Base-by-base conservation (phyloP, 2,329 filamentous ascomycete genomes). In the Stagonosporopsis tanaceti region DNA sequence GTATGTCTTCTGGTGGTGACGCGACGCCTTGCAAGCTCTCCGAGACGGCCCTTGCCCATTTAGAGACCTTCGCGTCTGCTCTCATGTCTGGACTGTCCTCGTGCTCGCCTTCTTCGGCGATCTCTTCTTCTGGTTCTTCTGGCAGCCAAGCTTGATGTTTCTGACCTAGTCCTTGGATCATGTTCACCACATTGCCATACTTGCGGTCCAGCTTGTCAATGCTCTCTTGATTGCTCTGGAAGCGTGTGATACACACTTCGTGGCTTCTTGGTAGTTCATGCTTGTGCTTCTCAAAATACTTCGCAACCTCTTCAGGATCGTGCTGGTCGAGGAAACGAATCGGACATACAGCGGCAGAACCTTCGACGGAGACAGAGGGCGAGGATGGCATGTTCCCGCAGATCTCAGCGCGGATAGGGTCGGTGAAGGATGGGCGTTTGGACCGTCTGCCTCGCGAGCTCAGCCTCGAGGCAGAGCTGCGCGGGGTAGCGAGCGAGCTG, bases 211-310 rank as follows among this genome's bases (percentile, higher is more conserved):
- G 82, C 77, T 96, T 91, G 64, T 88, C 87, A 71, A 96, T 91
- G 70, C 93, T 91, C 62, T 90, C 86, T 67, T 94, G 89, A 70
- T 93, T 94, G 76, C 87, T 89, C 77, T 96, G 92, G 73, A 97
- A 97, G 55, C 93, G 87, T 70, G 91, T 89, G 59, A 98, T 88
- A 76, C 94, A 98, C 41, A 97, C 86, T 73, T 96, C 92, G 77
- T 98, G 94, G 74, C 93, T 97, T 67, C 94, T 87, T 9, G 94
- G 94, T 51, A 98, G 85, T 76, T 97, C 91, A 77, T 98, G 93
- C 76, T 97, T 97, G 80, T 97, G 93, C 50, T 89, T 93, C 75
- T 97, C 92, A 70, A 98, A 92, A 75, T 97, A 98, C 70, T 90
- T 87, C 14, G 94, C 94, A 60, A 98, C 89, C 73, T 97, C 93